Evolutionary conservation across 2,329 filamentous ascomycete genomes (phyloP).

Genomic region (Mycosphaerella sp.): DNA sequence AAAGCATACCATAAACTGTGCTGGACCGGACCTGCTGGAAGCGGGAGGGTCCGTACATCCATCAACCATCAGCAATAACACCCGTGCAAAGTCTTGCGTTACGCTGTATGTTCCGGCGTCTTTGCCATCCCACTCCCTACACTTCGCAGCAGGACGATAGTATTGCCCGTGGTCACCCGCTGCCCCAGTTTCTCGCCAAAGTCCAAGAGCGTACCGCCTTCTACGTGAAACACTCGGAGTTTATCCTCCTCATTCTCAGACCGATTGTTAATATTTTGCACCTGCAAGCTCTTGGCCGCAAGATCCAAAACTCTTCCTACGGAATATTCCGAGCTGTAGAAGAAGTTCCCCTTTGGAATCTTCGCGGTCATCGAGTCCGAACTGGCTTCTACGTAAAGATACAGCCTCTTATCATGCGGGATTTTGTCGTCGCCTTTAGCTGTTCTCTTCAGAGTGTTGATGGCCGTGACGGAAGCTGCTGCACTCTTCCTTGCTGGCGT

Average conservation of each 20-base stretch:
- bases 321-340: slow-evolving; percentile 66
- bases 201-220: slow-evolving; percentile 77
- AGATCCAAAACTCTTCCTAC: slow-evolving; percentile 75
- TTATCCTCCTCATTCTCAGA: slow-evolving; percentile 69
- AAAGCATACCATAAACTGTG: too few species aligned
- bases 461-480: slow-evolving; percentile 59
- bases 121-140: slow-evolving; percentile 57
- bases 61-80: too few species aligned
- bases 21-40: too few species aligned
- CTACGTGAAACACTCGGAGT: slow-evolving; percentile 85
- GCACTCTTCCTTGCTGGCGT: slow-evolving; percentile 50
- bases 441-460: slow-evolving; percentile 73
- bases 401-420: slow-evolving; percentile 75
- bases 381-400: slow-evolving; percentile 84
- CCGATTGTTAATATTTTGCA: slow-evolving; percentile 78
- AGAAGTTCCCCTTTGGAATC: slow-evolving; percentile 58
- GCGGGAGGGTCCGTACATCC: too few species aligned
- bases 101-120: slow-evolving; percentile 27
- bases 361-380: slow-evolving; percentile 79
- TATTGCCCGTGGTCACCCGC: slow-evolving; percentile 73
- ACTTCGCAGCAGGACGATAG: slow-evolving; percentile 78
- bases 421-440: slow-evolving; percentile 88
- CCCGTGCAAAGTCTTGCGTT: not conserved
- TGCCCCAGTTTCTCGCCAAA: slow-evolving; percentile 79
- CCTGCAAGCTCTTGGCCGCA: slow-evolving; percentile 68